Conservation (phyloP, 257 asterid species). For the Nicotiana noctiflora region DNA sequence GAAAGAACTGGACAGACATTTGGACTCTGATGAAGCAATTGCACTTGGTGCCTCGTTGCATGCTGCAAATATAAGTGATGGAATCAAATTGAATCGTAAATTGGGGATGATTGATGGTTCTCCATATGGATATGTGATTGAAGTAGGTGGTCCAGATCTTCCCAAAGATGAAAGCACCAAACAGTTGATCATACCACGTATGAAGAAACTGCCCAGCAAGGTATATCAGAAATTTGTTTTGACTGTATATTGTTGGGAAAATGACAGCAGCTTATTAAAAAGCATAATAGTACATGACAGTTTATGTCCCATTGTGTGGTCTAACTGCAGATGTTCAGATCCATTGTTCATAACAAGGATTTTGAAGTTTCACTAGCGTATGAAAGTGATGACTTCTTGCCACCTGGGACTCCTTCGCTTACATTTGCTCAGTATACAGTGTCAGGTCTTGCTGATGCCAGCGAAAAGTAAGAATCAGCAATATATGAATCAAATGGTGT, state of each 20-base stretch:
- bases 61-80: conserved; percentile 99
- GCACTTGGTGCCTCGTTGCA: conserved; percentile 92
- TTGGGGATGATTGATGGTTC: conserved; percentile 99
- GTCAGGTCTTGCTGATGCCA: conserved; percentile 75
- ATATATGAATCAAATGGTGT: conserved; percentile 15
- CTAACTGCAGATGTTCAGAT: conserved; percentile 76
- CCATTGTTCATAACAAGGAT: conserved; percentile 76
- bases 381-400: conserved; percentile 68
- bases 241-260: neutral
- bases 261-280: neutral
- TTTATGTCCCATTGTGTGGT: conserved; percentile 5
- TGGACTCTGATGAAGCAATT: conserved; percentile 96
- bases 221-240: conserved; percentile 28
- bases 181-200: conserved; percentile 83
- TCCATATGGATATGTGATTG: conserved; percentile 69
- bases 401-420: conserved; percentile 66
- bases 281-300: neutral
- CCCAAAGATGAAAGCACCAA: conserved; percentile 70
- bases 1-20: conserved; percentile 88
- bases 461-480: conserved; percentile 53
- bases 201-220: conserved; percentile 95
- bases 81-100: conserved; percentile 94
- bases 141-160: conserved; percentile 78
- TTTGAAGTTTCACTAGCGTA: conserved; percentile 88
- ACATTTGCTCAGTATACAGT: conserved; percentile 78